Evolutionary conservation across 2,329 filamentous ascomycete genomes (phyloP), one percentile per base, ranked within the genome.

Genomic region (Lachnellula arida): DNA sequence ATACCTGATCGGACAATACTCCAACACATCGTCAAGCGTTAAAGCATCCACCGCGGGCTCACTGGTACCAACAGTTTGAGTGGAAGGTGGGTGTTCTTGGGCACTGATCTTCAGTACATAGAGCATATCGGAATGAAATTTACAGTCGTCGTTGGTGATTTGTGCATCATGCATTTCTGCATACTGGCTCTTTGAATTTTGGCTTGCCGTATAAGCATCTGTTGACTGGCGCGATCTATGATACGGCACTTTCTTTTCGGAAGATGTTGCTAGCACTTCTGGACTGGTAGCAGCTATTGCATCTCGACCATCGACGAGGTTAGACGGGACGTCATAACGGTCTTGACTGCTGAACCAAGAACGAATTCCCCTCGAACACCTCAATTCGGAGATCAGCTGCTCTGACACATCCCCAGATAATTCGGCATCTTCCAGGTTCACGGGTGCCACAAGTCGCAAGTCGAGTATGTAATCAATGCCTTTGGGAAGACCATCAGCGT

Each of bases 1-100:
- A 65, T 89, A 86, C 2, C 86, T 80, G 7, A 82, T 71, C 1
- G 79, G 77, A 47, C 84, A 87, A 67, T 89, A 89, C 60, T 87
- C 85, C 1, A 72, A 70, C 14, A 81, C 51, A 23, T 57, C 37
- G 3, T 35, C 42, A 6, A 19, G 9, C 9, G 25, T 47, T 25
- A 39, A 17, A 15, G 47, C 25, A 32, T 22, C 35, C 17, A 25
- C 15, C 1, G 2, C 28, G 28, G 7, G 9, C 2, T 11, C 8
- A 32, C 9, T 8, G 8, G 28, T 32, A 32, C 9, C 28, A 32
- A 32, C 28, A 9, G 3, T 3, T 32, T 32, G 5, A 2, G 25
- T 28, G 25, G 7, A 7, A 5, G 25, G 25, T 8, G 7, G 5
- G 25, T 28, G 5, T 46, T 50, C 46, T 46, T 17, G 11, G 22